phyloP scores from a whole-genome alignment of 2,329 filamentous ascomycete genomes.

The Chaetomiaceae sp. region DNA sequence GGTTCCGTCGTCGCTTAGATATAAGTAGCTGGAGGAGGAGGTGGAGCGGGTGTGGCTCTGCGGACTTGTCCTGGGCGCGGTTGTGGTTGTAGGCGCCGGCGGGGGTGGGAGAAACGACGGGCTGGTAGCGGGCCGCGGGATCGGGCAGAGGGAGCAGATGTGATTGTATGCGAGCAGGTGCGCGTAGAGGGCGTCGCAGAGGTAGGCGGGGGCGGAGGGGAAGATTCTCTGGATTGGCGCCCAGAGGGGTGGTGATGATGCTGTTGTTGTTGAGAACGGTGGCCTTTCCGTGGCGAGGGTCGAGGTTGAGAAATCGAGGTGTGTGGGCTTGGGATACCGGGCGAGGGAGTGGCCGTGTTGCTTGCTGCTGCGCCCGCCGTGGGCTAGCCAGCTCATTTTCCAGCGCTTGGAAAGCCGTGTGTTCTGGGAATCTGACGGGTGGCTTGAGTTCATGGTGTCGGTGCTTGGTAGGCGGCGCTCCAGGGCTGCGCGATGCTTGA shows the following conservation, averaged over 20 bases:
- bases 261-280: not conserved
- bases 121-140: constrained; percentile 13
- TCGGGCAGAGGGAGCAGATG: constrained; percentile 37
- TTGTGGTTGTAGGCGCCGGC: constrained; percentile 15
- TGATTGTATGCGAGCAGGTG: constrained; percentile 59
- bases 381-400: constrained; percentile 18
- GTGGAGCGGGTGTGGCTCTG: constrained; percentile 17
- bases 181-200: constrained; percentile 56
- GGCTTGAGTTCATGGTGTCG: constrained; percentile 22
- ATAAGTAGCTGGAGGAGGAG: too few species aligned
- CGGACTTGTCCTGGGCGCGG: not conserved
- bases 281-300: not conserved
- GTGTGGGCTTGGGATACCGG: not conserved
- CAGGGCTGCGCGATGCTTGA: constrained; percentile 37
- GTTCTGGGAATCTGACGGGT: constrained; percentile 10
- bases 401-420: constrained; percentile 17
- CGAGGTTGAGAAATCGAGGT: not conserved
- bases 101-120: constrained; percentile 29
- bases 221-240: constrained; percentile 47
- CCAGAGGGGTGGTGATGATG: constrained; percentile 7
- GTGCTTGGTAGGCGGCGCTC: constrained; percentile 8
- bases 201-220: constrained; percentile 47
- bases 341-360: constrained; percentile 27
- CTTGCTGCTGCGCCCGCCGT: constrained; percentile 11
- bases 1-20: not conserved